phyloP scores from a whole-genome alignment of 495 filamentous ascomycete species.

The Trypethelium eluteriae region DNA sequence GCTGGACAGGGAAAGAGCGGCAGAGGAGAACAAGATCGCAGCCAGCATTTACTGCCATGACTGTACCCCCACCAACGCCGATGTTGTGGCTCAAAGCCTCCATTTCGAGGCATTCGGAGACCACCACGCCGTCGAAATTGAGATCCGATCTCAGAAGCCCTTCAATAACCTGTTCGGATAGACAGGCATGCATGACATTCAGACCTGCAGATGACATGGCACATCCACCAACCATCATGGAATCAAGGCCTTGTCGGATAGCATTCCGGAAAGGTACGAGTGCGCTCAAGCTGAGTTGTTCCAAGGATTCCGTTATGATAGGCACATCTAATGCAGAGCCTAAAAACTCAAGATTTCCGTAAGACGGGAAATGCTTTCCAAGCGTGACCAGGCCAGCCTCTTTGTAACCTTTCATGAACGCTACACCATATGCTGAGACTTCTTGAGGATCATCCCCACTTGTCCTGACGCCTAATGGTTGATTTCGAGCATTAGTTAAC shows the following conservation, averaged over 20 bases:
- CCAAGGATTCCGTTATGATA: conserved; percentile 82
- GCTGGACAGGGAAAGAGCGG: conserved; percentile 73
- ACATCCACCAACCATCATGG: conserved; percentile 88
- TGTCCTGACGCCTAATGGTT: conserved; percentile 76
- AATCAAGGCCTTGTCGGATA: conserved; percentile 72
- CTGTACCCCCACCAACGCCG: conserved; percentile 81
- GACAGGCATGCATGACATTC: conserved; percentile 85
- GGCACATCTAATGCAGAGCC: conserved; percentile 80
- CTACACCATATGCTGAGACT: conserved; percentile 77
- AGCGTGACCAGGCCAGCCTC: conserved; percentile 76
- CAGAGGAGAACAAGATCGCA: conserved; percentile 82
- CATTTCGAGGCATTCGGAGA: conserved; percentile 94
- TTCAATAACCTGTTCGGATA: conserved; percentile 84
- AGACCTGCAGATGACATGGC: conserved; percentile 79
- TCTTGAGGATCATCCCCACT: conserved; percentile 83
- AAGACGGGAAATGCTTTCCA: conserved; percentile 89
- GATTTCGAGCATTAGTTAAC: conserved; percentile 77
- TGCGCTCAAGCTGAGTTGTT: conserved; percentile 75
- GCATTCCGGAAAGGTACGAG: conserved; percentile 82
- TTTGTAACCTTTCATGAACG: conserved; percentile 82
- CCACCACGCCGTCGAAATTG: conserved; percentile 81
- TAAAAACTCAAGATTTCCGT: conserved; percentile 85
- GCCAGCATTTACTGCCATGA: conserved; percentile 89
- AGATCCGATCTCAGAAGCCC: conserved; percentile 73
- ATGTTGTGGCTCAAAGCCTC: conserved; percentile 85